These are phyloP conservation scores for Articulospora tetracladia DNA, from an alignment of 495 filamentous ascomycete species.

Conservation along the genomic window DNA sequence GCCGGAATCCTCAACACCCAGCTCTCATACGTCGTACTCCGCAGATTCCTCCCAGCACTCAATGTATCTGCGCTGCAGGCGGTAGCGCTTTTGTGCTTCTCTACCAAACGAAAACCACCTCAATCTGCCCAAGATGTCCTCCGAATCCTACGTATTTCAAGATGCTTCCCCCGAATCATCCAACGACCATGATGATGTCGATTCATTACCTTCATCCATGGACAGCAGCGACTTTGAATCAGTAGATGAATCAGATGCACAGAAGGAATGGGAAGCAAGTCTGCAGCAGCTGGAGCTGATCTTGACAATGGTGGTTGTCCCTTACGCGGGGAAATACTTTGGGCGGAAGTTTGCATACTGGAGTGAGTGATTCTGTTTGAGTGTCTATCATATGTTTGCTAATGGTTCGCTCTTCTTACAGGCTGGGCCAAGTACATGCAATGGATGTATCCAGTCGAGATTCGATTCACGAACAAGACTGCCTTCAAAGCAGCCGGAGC, in stretches of 20 bases:
- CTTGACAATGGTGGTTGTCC: slow-evolving; percentile 88
- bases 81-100: slow-evolving; percentile 23
- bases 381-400: background rate
- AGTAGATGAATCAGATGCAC: slow-evolving; percentile 63
- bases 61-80: slow-evolving; percentile 29
- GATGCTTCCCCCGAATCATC: slow-evolving; percentile 19
- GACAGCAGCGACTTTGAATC: slow-evolving; percentile 25
- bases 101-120: background rate
- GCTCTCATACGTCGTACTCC: background rate
- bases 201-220: slow-evolving; percentile 67
- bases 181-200: slow-evolving; percentile 59
- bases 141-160: slow-evolving; percentile 24
- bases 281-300: slow-evolving; percentile 90
- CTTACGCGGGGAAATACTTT: slow-evolving; percentile 89
- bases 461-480: slow-evolving; percentile 45
- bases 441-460: slow-evolving; percentile 52
- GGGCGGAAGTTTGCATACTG: slow-evolving; percentile 94
- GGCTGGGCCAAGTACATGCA: slow-evolving; percentile 57
- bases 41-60: slow-evolving; percentile 19
- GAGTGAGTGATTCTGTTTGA: slow-evolving; percentile 54
- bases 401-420: slow-evolving; percentile 21
- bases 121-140: slow-evolving; percentile 20
- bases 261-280: slow-evolving; percentile 89
- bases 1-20: background rate
- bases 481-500: slow-evolving; percentile 65